A percentile compares a stretch with the other conserved stretches of the same genome.
These are phyloP conservation scores for Dionaea muscipula DNA, from an alignment of 179 eudicot species.

Conservation along the genomic window DNA sequence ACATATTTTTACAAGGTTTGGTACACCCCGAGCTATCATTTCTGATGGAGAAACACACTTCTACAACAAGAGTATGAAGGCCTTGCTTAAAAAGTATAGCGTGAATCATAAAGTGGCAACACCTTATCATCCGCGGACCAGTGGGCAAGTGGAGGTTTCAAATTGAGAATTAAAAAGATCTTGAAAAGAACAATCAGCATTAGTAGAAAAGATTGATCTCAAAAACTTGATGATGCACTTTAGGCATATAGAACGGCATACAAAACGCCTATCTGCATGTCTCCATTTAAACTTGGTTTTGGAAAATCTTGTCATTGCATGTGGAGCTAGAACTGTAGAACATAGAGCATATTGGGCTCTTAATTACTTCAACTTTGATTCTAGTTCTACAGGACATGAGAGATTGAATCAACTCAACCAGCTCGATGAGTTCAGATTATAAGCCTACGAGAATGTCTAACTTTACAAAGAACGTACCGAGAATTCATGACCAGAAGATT, in stretches of 20 bases:
- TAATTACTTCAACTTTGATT: too few species aligned
- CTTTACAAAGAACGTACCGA: background rate
- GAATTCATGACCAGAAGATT: too few species aligned
- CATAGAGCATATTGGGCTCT: too few species aligned
- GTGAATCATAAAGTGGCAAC: background rate
- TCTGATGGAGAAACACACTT: too few species aligned
- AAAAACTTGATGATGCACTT: too few species aligned
- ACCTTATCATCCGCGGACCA: background rate
- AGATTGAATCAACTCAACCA: background rate
- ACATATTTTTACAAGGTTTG: background rate
- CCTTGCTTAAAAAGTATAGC: too few species aligned
- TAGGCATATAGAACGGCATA: too few species aligned
- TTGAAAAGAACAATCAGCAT: background rate
- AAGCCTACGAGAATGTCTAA: background rate
- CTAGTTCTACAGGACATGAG: too few species aligned
- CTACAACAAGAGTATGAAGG: too few species aligned
- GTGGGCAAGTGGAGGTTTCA: background rate
- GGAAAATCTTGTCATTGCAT: background rate
- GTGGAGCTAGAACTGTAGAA: too few species aligned
- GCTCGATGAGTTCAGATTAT: background rate
- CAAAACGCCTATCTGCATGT: background rate
- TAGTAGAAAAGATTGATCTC: background rate
- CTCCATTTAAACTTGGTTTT: background rate
- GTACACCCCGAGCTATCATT: background rate
- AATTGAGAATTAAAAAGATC: background rate